Percentiles rank a stretch among this genome's conserved stretches.
phyloP scores from a whole-genome alignment of 306 rosid genomes.

The Cicer cuneatum region DNA sequence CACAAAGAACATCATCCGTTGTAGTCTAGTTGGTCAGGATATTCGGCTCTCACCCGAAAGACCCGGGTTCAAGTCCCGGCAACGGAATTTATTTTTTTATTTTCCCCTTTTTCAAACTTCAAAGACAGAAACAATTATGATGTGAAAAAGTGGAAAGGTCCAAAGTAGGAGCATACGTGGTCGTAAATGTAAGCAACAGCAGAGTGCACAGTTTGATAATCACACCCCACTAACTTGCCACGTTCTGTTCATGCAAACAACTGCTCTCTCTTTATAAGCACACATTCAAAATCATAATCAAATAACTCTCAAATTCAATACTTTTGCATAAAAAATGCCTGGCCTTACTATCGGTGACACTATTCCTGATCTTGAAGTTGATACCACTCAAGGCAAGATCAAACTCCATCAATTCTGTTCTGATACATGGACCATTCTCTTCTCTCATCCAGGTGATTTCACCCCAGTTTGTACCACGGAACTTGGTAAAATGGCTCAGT shows the following conservation, averaged over 20 bases:
- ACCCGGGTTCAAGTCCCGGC: constrained; percentile 51
- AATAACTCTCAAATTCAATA: neutral
- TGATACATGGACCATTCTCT: constrained; percentile 68
- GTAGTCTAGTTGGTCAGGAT: constrained; percentile 53
- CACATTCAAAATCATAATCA: neutral
- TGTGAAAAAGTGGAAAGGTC: neutral
- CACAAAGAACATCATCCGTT: neutral
- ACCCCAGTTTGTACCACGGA: constrained; percentile 91
- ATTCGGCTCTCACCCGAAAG: constrained; percentile 48
- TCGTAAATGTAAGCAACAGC: constrained; percentile 40
- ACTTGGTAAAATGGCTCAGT: constrained; percentile 71
- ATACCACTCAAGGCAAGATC: constrained; percentile 76
- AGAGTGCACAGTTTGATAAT: neutral
- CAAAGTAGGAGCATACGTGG: constrained; percentile 33
- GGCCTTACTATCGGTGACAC: constrained; percentile 87
- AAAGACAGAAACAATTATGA: neutral
- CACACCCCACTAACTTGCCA: constrained; percentile 54
- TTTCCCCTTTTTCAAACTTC: neutral
- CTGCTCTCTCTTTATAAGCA: constrained; percentile 36
- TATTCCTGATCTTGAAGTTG: constrained; percentile 70
- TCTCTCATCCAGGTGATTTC: constrained; percentile 96
- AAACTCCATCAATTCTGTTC: constrained; percentile 60
- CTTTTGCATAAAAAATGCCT: constrained; percentile 55
- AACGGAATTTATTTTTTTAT: neutral
- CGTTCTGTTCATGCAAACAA: constrained; percentile 76